Conservation (phyloP, 2,329 filamentous ascomycete genomes). For the Trichoderma gracile region DNA sequence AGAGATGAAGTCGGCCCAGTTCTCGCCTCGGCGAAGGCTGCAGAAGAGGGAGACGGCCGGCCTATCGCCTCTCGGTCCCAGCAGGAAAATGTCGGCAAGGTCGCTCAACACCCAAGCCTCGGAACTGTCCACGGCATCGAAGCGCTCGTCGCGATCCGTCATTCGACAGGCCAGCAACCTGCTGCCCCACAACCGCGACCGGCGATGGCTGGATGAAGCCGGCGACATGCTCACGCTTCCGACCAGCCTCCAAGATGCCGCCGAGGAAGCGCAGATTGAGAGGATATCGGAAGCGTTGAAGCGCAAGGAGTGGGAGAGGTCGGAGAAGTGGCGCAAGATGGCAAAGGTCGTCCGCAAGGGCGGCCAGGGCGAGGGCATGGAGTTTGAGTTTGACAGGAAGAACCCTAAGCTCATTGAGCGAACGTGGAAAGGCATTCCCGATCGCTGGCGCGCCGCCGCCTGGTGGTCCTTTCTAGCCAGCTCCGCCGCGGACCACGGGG, state of each 20-base stretch:
- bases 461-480: constrained; percentile 91
- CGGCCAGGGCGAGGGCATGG: constrained; percentile 58
- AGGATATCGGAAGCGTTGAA: constrained; percentile 58
- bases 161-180: constrained; percentile 60
- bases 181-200: constrained; percentile 61
- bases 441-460: constrained; percentile 88
- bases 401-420: constrained; percentile 85
- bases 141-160: constrained; percentile 55
- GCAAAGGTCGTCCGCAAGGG: constrained; percentile 57
- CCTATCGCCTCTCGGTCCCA: constrained; percentile 47
- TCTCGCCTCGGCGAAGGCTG: constrained; percentile 49
- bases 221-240: constrained; percentile 66
- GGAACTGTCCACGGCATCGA: constrained; percentile 52
- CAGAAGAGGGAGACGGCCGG: constrained; percentile 40
- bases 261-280: constrained; percentile 56
- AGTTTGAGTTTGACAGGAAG: constrained; percentile 76
- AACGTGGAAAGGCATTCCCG: constrained; percentile 97
- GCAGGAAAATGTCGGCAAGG: constrained; percentile 57
- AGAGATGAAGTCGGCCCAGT: constrained; percentile 46
- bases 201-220: constrained; percentile 63
- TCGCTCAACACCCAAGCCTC: constrained; percentile 61
- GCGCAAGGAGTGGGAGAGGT: constrained; percentile 61
- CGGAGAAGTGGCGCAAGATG: constrained; percentile 70
- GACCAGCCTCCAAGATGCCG: constrained; percentile 56
- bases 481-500: constrained; percentile 67